phyloP scores from a whole-genome alignment of 441 rosid species.

The Populus trichocarpa region DNA sequence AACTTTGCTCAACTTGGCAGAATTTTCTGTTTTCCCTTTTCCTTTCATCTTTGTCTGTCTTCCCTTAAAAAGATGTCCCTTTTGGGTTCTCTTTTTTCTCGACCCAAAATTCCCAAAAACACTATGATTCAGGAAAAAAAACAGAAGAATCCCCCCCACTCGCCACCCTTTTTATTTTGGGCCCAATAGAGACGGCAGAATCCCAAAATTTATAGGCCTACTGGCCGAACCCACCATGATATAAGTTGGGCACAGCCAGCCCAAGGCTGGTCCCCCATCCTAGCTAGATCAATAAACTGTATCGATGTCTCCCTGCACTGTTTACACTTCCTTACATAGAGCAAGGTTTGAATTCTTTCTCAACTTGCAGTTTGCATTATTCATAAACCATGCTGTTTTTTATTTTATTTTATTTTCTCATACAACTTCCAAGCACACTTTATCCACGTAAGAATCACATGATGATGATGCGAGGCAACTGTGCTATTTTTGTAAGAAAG shows the following conservation, averaged over 20 bases:
- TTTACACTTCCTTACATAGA: background rate
- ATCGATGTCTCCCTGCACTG: background rate
- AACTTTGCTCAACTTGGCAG: background rate
- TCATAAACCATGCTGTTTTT: background rate
- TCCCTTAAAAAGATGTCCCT: background rate
- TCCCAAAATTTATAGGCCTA: background rate
- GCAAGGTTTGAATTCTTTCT: background rate
- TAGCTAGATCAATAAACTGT: background rate
- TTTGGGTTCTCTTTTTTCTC: background rate
- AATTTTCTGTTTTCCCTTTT: background rate
- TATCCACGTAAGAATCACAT: background rate
- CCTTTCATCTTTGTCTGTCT: background rate
- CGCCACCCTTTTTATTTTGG: background rate
- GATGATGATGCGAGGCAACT: background rate
- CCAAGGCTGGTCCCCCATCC: background rate
- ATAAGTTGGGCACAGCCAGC: background rate
- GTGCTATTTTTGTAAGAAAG: background rate
- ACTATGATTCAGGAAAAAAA: background rate
- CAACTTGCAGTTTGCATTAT: background rate
- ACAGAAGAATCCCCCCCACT: background rate
- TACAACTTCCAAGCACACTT: background rate
- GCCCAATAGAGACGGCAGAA: background rate
- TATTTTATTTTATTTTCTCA: background rate
- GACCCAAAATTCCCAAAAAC: background rate
- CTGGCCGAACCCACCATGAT: background rate